These are phyloP conservation scores for Tricholoma sp. DNA, from an alignment of 768 basidiomycete species.

Conservation along the genomic window DNA sequence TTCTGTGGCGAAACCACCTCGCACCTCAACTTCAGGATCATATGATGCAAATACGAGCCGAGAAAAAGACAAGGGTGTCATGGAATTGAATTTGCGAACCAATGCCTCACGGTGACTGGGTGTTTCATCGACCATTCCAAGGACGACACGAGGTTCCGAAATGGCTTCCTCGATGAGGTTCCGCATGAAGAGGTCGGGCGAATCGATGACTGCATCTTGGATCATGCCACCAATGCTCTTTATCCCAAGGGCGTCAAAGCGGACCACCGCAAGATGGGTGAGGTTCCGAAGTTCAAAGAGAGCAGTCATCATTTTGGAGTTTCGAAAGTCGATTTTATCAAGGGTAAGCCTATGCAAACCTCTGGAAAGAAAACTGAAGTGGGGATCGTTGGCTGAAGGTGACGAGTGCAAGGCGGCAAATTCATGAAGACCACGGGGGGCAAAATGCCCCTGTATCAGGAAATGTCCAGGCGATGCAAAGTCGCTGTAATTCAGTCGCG, in stretches of 20 bases:
- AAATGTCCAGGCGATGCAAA: neutral
- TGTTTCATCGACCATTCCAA: neutral
- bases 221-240: neutral
- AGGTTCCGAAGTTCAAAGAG: neutral
- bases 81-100: neutral
- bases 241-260: neutral
- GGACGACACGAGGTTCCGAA: neutral
- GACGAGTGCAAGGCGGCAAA: neutral
- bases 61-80: neutral
- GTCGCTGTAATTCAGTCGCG: neutral
- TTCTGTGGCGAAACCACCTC: neutral
- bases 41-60: neutral
- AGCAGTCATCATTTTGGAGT: neutral
- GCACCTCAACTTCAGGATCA: neutral
- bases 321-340: neutral
- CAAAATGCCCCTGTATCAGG: neutral
- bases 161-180: neutral
- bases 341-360: neutral
- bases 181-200: neutral
- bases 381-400: neutral
- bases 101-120: neutral
- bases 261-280: neutral
- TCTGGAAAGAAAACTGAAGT: neutral
- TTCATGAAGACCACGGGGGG: neutral
- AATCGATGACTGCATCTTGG: neutral